Base-by-base conservation (phyloP, 306 rosid species). In the Begonia fuchsioides region DNA sequence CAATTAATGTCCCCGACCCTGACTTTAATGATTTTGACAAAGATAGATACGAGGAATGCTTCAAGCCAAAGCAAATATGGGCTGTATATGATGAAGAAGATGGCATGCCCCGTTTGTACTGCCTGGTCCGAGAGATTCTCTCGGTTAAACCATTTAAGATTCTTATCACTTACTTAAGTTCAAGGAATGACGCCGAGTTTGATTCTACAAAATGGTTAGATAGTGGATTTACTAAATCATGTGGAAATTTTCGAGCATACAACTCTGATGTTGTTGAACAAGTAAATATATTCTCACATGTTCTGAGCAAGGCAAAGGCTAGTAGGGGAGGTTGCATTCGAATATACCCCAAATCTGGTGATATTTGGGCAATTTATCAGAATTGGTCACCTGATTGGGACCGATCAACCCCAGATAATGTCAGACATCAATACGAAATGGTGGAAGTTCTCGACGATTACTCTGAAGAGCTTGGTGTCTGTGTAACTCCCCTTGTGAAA, bases 51-150 rank as follows among this genome's bases (percentile, higher is more conserved):
- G 98, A 92, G 70, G 81, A 82, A 63, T 82, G 96, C 71, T 92
- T 92, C 77, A 79, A 51, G 72, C 93, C 96, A 12, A 92, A 85
- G 76, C 98, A 92, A 68, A 81, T 92, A 76, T 92, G 98, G 98
- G 98, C 98, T 92, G 98, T 92, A 48, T 92, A 92, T 61, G 99
- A 92, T 44, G 99, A 92, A 65, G 96, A 87, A 54, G 99, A 92
- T 59, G 96, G 96, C 20, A 92, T 92, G 99, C 99, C 99, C 15
- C 87, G 99, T 32, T 72, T 92, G 80, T 86, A 92, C 76, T 92
- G 99, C 68, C 70, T 92, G 59, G 68, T 92, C 70, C 98, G 96
- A 3, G 96, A 92, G 72, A 73, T 92, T 43, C 59, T 85, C 62
- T 79, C 98, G 18, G 65, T 92, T 55, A 72, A 60, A 49, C 98